phyloP scores from a whole-genome alignment of 148 eudicot species.

The Rhododendron mucronatum region DNA sequence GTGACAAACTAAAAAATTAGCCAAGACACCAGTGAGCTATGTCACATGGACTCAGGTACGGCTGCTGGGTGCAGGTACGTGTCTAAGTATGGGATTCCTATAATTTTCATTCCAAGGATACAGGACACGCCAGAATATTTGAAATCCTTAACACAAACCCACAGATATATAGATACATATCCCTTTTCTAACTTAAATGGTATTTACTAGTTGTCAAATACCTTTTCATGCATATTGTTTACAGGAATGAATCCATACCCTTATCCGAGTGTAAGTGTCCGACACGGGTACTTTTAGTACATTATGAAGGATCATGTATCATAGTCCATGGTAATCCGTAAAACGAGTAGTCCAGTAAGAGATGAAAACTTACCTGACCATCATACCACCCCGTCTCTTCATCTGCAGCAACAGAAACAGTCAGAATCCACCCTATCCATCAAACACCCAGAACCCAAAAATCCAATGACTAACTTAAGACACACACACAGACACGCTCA shows the following conservation, averaged over 20 bases:
- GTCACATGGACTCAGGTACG: background rate
- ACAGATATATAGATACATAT: background rate
- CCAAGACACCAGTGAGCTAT: background rate
- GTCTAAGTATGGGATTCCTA: background rate
- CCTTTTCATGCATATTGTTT: no score
- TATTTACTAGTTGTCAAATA: background rate
- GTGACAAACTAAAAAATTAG: background rate
- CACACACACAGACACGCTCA: background rate
- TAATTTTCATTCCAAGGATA: background rate
- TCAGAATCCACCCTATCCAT: background rate
- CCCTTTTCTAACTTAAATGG: background rate
- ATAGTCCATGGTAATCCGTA: background rate
- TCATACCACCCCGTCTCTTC: slow-evolving; percentile 99
- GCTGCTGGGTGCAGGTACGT: background rate
- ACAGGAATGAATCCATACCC: background rate
- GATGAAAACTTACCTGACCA: slow-evolving; percentile 64
- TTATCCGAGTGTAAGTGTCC: background rate
- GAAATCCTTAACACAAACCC: background rate
- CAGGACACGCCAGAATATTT: background rate
- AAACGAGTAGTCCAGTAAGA: background rate
- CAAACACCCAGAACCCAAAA: slow-evolving; percentile 6
- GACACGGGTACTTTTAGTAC: background rate
- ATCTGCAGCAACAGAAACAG: slow-evolving; percentile 40
- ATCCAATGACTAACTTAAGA: background rate
- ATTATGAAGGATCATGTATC: background rate